phyloP scores from a whole-genome alignment of 2,329 filamentous ascomycete genomes.

The Pleurostoma richardsiae region DNA sequence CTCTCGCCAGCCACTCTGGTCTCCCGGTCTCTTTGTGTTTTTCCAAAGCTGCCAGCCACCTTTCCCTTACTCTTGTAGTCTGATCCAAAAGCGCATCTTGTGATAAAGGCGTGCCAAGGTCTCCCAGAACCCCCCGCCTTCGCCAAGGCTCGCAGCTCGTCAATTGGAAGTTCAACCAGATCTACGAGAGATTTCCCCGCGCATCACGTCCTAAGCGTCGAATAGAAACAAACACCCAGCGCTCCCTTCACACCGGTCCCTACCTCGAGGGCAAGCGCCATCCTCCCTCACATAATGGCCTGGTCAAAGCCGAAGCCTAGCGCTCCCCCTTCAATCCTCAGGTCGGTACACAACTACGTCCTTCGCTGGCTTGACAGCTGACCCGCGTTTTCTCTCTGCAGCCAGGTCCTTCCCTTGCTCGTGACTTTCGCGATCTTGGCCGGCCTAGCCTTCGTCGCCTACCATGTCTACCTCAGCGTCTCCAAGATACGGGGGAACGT shows the following conservation, averaged over 20 bases:
- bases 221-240: too few species aligned
- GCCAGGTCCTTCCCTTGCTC: slow-evolving; percentile 61
- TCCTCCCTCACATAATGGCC: slow-evolving; percentile 5
- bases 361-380: background rate
- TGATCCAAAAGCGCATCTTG: too few species aligned
- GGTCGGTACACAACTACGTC: slow-evolving; percentile 1
- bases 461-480: slow-evolving; percentile 66
- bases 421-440: slow-evolving; percentile 56
- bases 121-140: too few species aligned
- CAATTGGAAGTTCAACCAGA: too few species aligned
- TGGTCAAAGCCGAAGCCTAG: slow-evolving; percentile 6
- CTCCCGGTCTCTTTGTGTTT: too few species aligned
- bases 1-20: too few species aligned
- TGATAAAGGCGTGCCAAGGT: too few species aligned
- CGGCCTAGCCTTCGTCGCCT: slow-evolving; percentile 59
- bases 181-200: too few species aligned
- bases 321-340: slow-evolving; percentile 4
- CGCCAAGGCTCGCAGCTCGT: too few species aligned
- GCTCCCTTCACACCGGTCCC: background rate
- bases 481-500: slow-evolving; percentile 62
- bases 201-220: too few species aligned
- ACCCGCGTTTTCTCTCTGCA: slow-evolving; percentile 19
- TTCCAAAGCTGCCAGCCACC: too few species aligned
- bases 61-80: too few species aligned
- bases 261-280: background rate